These are phyloP conservation scores for Pyricularia pennisetigena DNA, from an alignment of 2,329 filamentous ascomycete genomes.

Conservation along the genomic window DNA sequence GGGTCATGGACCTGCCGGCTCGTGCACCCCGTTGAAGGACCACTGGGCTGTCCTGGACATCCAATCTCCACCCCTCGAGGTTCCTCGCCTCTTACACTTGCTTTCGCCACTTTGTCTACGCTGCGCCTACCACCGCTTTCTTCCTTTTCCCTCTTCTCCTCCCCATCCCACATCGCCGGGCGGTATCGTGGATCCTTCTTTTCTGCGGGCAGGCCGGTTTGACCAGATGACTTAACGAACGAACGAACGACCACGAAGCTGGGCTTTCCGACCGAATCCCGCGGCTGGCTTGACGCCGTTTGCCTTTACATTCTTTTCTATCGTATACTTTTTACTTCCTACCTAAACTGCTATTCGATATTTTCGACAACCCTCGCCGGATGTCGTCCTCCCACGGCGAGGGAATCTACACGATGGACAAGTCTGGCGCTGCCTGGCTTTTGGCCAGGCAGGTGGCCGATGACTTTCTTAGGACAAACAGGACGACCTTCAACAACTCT, in stretches of 20 bases:
- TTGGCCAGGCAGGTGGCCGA: slow-evolving; percentile 17
- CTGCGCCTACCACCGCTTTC: slow-evolving; percentile 16
- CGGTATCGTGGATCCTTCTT: slow-evolving; percentile 6
- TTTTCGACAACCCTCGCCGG: neutral
- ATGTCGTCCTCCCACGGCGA: slow-evolving; percentile 3
- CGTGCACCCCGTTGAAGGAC: neutral
- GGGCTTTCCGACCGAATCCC: slow-evolving; percentile 13
- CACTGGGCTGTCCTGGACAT: slow-evolving; percentile 7
- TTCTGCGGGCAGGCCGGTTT: slow-evolving; percentile 8
- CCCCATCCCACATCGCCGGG: slow-evolving; percentile 17
- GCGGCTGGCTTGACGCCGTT: slow-evolving; percentile 16
- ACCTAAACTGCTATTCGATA: slow-evolving; percentile 3
- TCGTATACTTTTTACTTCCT: neutral
- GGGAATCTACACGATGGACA: slow-evolving; percentile 13
- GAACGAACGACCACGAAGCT: slow-evolving; percentile 21
- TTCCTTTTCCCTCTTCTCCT: slow-evolving; percentile 12
- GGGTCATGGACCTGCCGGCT: neutral
- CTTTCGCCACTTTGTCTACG: slow-evolving; percentile 4
- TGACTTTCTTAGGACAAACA: slow-evolving; percentile 8
- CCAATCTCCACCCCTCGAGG: slow-evolving; percentile 7
- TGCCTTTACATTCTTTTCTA: slow-evolving; percentile 5
- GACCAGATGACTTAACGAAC: slow-evolving; percentile 35
- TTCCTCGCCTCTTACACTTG: slow-evolving; percentile 13
- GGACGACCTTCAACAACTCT: slow-evolving; percentile 8
- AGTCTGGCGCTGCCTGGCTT: slow-evolving; percentile 16